A percentile compares a stretch with the other conserved stretches of the same genome.
Evolutionary conservation across 371 early-diverging fungal species (phyloP).

Genomic region (Dichotomocladium elegans): DNA sequence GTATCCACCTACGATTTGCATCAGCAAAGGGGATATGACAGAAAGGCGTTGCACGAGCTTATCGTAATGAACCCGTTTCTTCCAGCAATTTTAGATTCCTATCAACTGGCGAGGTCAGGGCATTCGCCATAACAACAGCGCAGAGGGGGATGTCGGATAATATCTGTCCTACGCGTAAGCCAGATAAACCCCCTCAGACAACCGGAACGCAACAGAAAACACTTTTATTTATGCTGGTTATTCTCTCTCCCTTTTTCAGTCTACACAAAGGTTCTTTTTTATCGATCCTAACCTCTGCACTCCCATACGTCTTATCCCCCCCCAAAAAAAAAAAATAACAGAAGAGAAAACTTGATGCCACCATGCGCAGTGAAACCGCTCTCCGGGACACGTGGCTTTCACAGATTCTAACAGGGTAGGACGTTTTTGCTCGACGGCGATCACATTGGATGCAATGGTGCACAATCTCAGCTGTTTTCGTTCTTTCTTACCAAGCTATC

Average conservation of each 20-base stretch:
- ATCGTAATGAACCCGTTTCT: background rate
- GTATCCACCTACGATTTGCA: background rate
- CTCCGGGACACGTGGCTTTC: no score
- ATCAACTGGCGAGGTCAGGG: no score
- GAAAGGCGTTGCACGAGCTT: background rate
- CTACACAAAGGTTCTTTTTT: background rate
- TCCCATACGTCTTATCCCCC: background rate
- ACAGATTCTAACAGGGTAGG: no score
- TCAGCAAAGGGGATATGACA: background rate
- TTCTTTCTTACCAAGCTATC: no score
- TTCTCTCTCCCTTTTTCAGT: background rate
- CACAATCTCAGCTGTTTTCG: no score
- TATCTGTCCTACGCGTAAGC: background rate
- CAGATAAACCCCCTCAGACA: background rate
- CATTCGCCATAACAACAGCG: no score
- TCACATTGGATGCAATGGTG: no score
- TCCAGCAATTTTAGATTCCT: background rate
- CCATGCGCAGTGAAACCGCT: background rate
- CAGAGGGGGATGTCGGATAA: no score
- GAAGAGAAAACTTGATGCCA: background rate
- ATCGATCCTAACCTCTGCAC: background rate
- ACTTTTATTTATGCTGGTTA: background rate
- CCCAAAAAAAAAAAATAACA: background rate
- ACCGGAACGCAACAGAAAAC: background rate
- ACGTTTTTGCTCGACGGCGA: no score